A percentile compares a stretch with the other conserved stretches of the same genome.
Conservation (phyloP, 805 yeast species). For the Myxozyma monticola region DNA sequence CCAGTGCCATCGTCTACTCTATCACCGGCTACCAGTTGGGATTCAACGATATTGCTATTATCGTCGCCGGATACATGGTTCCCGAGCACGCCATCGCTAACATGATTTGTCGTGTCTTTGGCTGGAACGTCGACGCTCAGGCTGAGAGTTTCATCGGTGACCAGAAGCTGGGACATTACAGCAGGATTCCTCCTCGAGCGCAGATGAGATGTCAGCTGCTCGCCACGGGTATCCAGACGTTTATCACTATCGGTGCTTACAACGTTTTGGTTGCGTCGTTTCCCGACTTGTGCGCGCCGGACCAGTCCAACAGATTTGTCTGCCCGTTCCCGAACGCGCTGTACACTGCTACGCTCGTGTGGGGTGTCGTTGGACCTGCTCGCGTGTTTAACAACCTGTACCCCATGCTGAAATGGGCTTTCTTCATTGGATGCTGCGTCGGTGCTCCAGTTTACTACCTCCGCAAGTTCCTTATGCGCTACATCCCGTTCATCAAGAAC, state of each 20-base stretch:
- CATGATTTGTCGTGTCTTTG: conserved; percentile 57
- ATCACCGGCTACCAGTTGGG: conserved; percentile 63
- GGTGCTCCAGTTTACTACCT: conserved; percentile 17
- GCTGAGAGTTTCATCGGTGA: conserved; percentile 56
- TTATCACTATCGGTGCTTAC: conserved; percentile 48
- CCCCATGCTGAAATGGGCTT: conserved; percentile 26
- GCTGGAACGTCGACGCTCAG: conserved; percentile 54
- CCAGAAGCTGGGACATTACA: conserved; percentile 64
- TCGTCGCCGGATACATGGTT: conserved; percentile 62
- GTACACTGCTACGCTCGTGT: conserved; percentile 52
- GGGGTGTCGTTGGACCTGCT: conserved; percentile 67
- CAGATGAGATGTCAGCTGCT: conserved; percentile 53
- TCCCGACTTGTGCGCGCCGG: conserved; percentile 41
- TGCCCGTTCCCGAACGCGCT: conserved; percentile 45
- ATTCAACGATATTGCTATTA: conserved; percentile 61
- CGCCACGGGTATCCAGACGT: conserved; percentile 47
- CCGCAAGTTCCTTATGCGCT: conserved; percentile 1
- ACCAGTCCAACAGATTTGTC: conserved; percentile 45
- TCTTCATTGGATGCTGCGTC: conserved; percentile 26
- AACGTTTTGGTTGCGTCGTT: conserved; percentile 44
- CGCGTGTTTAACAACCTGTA: conserved; percentile 34
- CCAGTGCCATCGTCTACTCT: conserved; percentile 62
- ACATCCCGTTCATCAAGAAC: conserved; percentile 11
- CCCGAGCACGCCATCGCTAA: conserved; percentile 53
- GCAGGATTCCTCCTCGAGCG: conserved; percentile 62